These are phyloP conservation scores for Raffaelea albimanens DNA, from an alignment of 2,329 filamentous ascomycete species.

Conservation along the genomic window DNA sequence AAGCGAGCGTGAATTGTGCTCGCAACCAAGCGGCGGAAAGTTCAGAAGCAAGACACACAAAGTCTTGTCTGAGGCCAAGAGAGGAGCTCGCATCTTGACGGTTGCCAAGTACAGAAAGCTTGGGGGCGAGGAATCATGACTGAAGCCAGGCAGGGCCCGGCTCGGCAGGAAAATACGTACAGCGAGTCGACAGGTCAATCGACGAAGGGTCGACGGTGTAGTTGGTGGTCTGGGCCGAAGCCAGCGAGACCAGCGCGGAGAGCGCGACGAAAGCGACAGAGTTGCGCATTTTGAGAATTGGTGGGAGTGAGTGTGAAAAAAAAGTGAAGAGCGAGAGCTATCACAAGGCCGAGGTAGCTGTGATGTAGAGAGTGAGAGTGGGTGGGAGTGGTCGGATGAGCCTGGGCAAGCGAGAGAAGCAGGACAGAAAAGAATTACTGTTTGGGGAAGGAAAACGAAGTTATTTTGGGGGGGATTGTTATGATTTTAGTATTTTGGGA, in stretches of 20 bases:
- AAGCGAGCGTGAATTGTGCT: background rate
- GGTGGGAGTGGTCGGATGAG: background rate
- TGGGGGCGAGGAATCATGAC: background rate
- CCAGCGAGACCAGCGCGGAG: conserved; percentile 30
- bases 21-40: no score
- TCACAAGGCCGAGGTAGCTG: background rate
- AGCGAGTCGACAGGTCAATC: conserved; percentile 24
- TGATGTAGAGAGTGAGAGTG: background rate
- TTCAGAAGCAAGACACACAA: background rate
- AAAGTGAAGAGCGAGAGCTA: background rate
- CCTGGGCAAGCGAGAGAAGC: background rate
- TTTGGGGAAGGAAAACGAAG: background rate
- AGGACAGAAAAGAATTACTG: background rate
- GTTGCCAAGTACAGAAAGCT: no score
- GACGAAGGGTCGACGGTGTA: conserved; percentile 33
- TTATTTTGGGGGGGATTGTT: background rate
- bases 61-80: background rate
- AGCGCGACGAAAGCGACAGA: conserved; percentile 30
- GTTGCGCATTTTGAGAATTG: conserved; percentile 28
- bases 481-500: background rate
- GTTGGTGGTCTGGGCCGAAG: conserved; percentile 27
- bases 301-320: background rate
- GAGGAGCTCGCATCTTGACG: no score
- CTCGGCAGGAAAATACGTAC: conserved; percentile 25
- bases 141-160: background rate